Evolutionary conservation across 106 monocot genomes (phyloP).

Genomic region (Dendrobium officinale): DNA sequence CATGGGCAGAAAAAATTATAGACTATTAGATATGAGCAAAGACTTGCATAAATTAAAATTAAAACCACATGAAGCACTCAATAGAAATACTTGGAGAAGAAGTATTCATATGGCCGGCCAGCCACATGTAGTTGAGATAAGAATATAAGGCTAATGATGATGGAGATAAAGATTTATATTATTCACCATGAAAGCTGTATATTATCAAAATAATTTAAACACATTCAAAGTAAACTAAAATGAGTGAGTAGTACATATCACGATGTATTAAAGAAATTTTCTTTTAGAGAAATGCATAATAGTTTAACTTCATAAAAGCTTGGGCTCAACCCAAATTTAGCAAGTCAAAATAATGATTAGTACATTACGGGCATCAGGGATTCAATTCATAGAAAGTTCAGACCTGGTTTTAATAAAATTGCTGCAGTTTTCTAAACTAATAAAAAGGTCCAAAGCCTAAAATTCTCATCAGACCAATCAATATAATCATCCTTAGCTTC

Average conservation of each 20-base stretch:
- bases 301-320: not conserved
- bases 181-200: not conserved
- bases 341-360: not conserved
- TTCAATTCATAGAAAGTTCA: not conserved
- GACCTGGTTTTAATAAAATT: not conserved
- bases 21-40: not conserved
- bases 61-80: not conserved
- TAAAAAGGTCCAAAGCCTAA: not conserved
- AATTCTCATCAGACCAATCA: not conserved
- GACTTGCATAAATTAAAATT: not conserved
- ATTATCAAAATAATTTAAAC: not conserved
- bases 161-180: not conserved
- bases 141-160: not conserved
- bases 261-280: not conserved
- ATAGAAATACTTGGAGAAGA: not conserved
- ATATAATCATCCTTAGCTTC: not conserved
- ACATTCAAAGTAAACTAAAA: not conserved
- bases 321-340: not conserved
- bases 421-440: not conserved
- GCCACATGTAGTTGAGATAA: not conserved
- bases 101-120: not conserved
- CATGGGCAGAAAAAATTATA: too few species aligned
- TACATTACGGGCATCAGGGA: not conserved
- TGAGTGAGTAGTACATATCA: not conserved
- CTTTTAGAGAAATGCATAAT: not conserved